phyloP scores from a whole-genome alignment of 2,329 filamentous ascomycete genomes.

The Fusarium oxysporum region DNA sequence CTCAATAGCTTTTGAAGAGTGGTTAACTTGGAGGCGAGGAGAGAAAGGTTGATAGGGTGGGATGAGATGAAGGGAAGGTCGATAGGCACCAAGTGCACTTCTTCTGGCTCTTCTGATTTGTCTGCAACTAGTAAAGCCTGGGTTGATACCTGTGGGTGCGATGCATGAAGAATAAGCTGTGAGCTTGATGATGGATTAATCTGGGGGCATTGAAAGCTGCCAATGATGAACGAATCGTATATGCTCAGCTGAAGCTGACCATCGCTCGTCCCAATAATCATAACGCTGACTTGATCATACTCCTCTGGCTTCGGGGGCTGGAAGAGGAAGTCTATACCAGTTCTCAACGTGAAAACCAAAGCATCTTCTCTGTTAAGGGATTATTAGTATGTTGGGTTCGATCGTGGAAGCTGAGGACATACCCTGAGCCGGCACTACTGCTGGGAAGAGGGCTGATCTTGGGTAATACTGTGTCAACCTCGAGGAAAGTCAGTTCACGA shows the following conservation, averaged over 20 bases:
- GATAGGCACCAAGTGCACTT: conserved; percentile 74
- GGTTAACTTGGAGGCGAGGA: conserved; percentile 88
- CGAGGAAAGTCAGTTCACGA: conserved; percentile 77
- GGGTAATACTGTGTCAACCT: conserved; percentile 80
- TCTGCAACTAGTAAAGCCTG: conserved; percentile 75
- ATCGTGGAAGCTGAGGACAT: conserved; percentile 34
- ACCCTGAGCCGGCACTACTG: conserved; percentile 71
- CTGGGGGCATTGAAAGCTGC: conserved; percentile 67
- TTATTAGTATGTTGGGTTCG: conserved; percentile 16
- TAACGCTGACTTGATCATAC: conserved; percentile 80
- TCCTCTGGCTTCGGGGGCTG: conserved; percentile 71
- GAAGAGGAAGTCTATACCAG: conserved; percentile 77
- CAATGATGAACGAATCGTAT: conserved; percentile 86
- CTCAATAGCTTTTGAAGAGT: conserved; percentile 87
- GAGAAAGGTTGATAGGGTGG: conserved; percentile 81
- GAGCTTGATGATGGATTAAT: conserved; percentile 43
- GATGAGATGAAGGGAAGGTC: conserved; percentile 86
- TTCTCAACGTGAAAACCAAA: conserved; percentile 75
- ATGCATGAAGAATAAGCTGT: conserved; percentile 70
- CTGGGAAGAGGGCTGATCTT: conserved; percentile 77
- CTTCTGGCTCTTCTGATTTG: conserved; percentile 47
- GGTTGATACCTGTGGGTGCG: conserved; percentile 79
- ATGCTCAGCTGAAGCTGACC: conserved; percentile 82
- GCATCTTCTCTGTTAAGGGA: conserved; percentile 59
- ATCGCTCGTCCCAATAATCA: conserved; percentile 78